Percentiles rank a stretch among this genome's conserved stretches.
phyloP scores from a whole-genome alignment of 2,329 filamentous ascomycete genomes.

The Thelonectria discophora region DNA sequence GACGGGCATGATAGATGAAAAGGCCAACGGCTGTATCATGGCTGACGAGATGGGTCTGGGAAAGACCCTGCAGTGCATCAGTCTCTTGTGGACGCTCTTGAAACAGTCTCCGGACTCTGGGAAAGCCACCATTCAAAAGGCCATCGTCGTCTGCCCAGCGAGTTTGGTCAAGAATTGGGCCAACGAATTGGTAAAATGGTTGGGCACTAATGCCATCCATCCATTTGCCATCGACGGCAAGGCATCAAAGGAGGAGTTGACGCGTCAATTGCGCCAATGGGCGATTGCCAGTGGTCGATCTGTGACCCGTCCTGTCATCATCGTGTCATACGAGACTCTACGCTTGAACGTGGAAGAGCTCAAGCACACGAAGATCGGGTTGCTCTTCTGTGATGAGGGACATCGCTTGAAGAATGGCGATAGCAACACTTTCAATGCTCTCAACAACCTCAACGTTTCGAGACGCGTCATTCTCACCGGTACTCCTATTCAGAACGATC shows the following conservation, averaged over 20 bases:
- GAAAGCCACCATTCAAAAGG: slow-evolving; percentile 92
- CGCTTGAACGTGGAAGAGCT: slow-evolving; percentile 91
- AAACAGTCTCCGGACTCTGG: slow-evolving; percentile 98
- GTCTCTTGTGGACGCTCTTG: slow-evolving; percentile 93
- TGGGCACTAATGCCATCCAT: slow-evolving; percentile 87
- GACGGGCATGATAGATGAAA: slow-evolving; percentile 92
- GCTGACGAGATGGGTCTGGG: slow-evolving; percentile 98
- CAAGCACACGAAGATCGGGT: slow-evolving; percentile 86
- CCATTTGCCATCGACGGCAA: slow-evolving; percentile 98
- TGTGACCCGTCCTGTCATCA: slow-evolving; percentile 91
- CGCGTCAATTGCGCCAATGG: slow-evolving; percentile 91
- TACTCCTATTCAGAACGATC: slow-evolving; percentile 96
- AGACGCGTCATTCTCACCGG: slow-evolving; percentile 94
- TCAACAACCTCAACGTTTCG: slow-evolving; percentile 90
- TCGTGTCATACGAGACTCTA: slow-evolving; percentile 96
- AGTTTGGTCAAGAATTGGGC: slow-evolving; percentile 98
- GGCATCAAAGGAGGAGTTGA: slow-evolving; percentile 92
- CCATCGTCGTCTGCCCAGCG: slow-evolving; percentile 94
- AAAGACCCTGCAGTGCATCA: slow-evolving; percentile 96
- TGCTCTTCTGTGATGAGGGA: slow-evolving; percentile 95
- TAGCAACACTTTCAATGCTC: slow-evolving; percentile 90
- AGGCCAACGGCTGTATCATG: slow-evolving; percentile 98
- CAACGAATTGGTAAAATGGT: slow-evolving; percentile 96
- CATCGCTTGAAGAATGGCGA: slow-evolving; percentile 97
- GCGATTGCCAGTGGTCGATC: slow-evolving; percentile 89